Base-by-base conservation (phyloP, 768 basidiomycete genomes). In the Pulveroboletus sp. region DNA sequence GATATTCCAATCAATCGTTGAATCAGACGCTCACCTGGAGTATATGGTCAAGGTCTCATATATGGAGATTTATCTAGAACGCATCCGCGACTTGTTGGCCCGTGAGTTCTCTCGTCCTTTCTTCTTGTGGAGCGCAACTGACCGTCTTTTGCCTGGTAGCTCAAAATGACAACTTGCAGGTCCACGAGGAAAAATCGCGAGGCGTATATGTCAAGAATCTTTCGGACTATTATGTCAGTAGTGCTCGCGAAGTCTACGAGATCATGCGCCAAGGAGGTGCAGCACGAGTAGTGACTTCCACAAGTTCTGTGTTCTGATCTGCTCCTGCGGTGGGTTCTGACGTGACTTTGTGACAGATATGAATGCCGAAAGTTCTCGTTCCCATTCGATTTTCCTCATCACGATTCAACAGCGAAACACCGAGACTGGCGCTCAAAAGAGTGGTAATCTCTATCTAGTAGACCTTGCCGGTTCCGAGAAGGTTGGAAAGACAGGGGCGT, bases 11-110 rank as follows among this genome's bases (percentile, higher is more conserved):
- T 93, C 93, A 43, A 99, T 99, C 65, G 86, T 96, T 50, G 85
- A 93, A 63, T 95, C 93, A 47, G 95, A 97, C 58, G 80, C 89
- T 30, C 91, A 92, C 68, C 74, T 99, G 50, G 96, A 99, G 70
- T 99, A 99, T 68, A 83, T 97, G 56, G 96, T 99, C 68, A 99
- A 99, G 73, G 96, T 97, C 44, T 96, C 93, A 30, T 99, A 98
- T 70, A 97, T 99, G 95, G 96, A 99, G 73, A 98, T 99, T 51
- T 99, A 99, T 70, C 78, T 98, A 53, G 96, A 99, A 71, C 83
- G 86, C 54, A 92, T 99, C 57, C 81, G 94, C 45, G 96, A 99
- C 77, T 73, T 99, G 47, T 78, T 99, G 46, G 87, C 93, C 52
- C 96, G 95, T 98, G 69, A 64, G 95, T 30, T 20, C n/a, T 27